Percentiles rank a stretch among this genome's conserved stretches.
These are phyloP conservation scores for Pseudocercospora fijiensis DNA, from an alignment of 2,329 filamentous ascomycete genomes.

Conservation along the genomic window DNA sequence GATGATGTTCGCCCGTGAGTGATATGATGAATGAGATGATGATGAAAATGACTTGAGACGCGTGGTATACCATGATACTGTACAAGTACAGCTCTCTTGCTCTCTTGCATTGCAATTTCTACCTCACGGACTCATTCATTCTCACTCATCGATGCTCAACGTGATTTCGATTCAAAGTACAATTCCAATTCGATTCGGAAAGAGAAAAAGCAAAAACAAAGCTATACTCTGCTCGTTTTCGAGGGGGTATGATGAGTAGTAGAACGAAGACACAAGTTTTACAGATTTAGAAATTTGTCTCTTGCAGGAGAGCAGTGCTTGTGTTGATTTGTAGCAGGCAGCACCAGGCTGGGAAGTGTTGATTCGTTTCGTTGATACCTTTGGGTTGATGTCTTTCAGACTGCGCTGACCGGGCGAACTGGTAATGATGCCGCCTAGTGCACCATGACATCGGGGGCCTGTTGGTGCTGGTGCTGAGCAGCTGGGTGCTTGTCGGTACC, in stretches of 20 bases:
- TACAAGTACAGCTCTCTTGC: too few relatives aligned
- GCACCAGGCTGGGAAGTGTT: not conserved
- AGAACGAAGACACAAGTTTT: not conserved
- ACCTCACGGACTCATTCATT: too few relatives aligned
- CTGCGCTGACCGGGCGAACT: not conserved
- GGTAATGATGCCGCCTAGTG: constrained; percentile 18
- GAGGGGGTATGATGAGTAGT: not conserved
- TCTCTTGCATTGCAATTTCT: not conserved
- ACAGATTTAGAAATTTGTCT: not conserved
- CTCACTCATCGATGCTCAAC: not conserved
- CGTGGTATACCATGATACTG: too few relatives aligned
- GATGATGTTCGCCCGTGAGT: too few relatives aligned
- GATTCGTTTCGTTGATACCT: not conserved
- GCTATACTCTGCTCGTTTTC: not conserved
- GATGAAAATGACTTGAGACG: too few relatives aligned
- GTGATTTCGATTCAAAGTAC: not conserved
- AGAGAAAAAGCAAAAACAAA: too few relatives aligned
- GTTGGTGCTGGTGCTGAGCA: constrained; percentile 13
- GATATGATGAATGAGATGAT: too few relatives aligned
- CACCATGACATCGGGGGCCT: constrained; percentile 19
- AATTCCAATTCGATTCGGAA: not conserved
- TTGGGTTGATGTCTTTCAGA: not conserved
- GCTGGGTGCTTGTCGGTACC: constrained; percentile 1
- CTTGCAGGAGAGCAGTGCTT: not conserved
- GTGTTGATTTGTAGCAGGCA: not conserved